Percentiles rank a stretch among this genome's conserved stretches.
Evolutionary conservation across 78 protist genomes (phyloP).

Genomic region (Dictyostelium firmibasis): DNA sequence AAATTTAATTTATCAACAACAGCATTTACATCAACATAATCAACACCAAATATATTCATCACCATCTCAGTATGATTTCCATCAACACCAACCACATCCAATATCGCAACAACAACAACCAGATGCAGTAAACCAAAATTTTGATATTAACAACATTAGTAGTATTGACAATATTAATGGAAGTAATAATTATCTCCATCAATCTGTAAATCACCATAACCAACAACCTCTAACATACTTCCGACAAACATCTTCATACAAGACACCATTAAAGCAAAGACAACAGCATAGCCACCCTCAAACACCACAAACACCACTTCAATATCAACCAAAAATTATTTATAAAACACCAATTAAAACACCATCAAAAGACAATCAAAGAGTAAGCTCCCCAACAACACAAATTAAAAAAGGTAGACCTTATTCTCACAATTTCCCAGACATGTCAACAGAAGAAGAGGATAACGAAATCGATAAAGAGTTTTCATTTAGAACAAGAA

Average conservation of each 20-base stretch:
- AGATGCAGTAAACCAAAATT: not conserved
- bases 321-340: not conserved
- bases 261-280: not conserved
- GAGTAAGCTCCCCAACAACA: not conserved
- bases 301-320: not conserved
- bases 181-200: not conserved
- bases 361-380: not conserved
- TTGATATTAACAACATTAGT: not conserved
- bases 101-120: not conserved
- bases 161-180: not conserved
- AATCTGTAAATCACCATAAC: not conserved
- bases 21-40: not conserved
- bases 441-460: conserved; percentile 1
- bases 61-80: too few relatives aligned
- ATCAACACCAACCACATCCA: not conserved
- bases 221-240: not conserved
- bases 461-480: conserved; percentile 11
- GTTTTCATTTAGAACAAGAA: not conserved
- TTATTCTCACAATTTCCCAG: not conserved
- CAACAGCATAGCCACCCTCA: not conserved
- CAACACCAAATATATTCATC: not conserved
- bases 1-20: not conserved
- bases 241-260: not conserved
- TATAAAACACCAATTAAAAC: conserved; percentile 9
- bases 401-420: conserved; percentile 7